phyloP scores from a whole-genome alignment of 805 yeast genomes.

The Metschnikowia dekortorum region DNA sequence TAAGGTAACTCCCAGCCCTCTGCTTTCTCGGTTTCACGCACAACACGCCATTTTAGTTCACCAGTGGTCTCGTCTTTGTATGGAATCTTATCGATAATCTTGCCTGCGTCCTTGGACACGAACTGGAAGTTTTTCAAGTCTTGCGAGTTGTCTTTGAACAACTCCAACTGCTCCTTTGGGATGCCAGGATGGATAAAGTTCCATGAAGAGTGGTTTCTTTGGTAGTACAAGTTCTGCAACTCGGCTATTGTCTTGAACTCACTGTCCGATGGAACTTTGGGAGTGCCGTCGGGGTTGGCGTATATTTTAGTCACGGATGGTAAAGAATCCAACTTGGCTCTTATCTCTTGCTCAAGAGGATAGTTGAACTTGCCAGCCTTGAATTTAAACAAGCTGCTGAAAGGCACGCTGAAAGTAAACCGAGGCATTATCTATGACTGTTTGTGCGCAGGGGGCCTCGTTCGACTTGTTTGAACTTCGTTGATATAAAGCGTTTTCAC shows the following conservation, averaged over 20 bases:
- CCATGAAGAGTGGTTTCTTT: slow-evolving; percentile 52
- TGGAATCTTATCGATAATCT: slow-evolving; percentile 79
- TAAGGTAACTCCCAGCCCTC: slow-evolving; percentile 85
- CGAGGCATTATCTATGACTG: slow-evolving; percentile 25
- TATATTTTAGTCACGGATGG: slow-evolving; percentile 65
- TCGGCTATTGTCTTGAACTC: slow-evolving; percentile 73
- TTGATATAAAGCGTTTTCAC: slow-evolving; percentile 7
- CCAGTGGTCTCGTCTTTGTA: slow-evolving; percentile 77
- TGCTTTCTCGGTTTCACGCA: slow-evolving; percentile 63
- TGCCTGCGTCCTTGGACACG: slow-evolving; percentile 46
- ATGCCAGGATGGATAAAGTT: slow-evolving; percentile 44
- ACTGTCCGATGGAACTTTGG: slow-evolving; percentile 61
- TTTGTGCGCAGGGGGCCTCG: slow-evolving; percentile 2
- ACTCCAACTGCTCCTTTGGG: slow-evolving; percentile 49
- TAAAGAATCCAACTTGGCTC: slow-evolving; percentile 55
- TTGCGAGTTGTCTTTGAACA: slow-evolving; percentile 57
- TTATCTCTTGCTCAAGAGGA: slow-evolving; percentile 56
- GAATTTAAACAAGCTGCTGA: slow-evolving; percentile 34
- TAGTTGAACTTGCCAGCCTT: slow-evolving; percentile 38
- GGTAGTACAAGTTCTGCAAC: slow-evolving; percentile 55
- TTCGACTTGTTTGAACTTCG: slow-evolving; percentile 1
- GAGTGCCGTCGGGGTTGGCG: slow-evolving; percentile 71
- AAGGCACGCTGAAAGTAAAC: slow-evolving; percentile 40
- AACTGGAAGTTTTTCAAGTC: slow-evolving; percentile 55
- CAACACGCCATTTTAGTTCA: slow-evolving; percentile 70